phyloP scores from a whole-genome alignment of 1,284 basidiomycete species.

The Exsudoporus floridanus region DNA sequence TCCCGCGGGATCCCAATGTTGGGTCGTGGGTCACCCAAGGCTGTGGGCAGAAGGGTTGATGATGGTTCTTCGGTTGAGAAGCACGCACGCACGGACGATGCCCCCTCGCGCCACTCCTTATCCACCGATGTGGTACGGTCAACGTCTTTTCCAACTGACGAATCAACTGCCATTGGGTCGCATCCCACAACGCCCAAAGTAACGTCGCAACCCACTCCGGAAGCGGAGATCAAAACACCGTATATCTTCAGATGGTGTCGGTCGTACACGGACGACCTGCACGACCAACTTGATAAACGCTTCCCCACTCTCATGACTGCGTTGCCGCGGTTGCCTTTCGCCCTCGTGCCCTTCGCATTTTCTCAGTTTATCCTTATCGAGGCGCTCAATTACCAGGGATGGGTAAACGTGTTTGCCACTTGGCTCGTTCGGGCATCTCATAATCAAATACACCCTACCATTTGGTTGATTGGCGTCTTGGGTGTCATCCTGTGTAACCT shows the following conservation, averaged over 20 bases:
- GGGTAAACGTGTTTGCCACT: constrained; percentile 82
- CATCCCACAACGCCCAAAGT: neutral
- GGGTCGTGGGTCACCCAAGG: constrained; percentile 6
- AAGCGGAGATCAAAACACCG: neutral
- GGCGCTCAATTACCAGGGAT: constrained; percentile 80
- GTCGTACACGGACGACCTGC: constrained; percentile 20
- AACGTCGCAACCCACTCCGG: neutral
- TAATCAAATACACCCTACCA: constrained; percentile 47
- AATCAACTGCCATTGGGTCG: constrained; percentile 4
- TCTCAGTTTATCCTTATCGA: constrained; percentile 95
- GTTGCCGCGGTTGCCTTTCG: constrained; percentile 71
- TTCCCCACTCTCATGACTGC: constrained; percentile 80
- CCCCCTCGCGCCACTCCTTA: neutral
- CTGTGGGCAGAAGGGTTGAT: neutral
- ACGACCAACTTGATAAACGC: constrained; percentile 34
- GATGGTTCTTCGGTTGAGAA: neutral
- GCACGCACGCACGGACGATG: neutral
- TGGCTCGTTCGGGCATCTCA: constrained; percentile 61
- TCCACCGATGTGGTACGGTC: neutral
- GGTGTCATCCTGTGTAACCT: constrained; percentile 84
- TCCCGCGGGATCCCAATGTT: constrained; percentile 27
- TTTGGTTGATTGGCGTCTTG: constrained; percentile 58
- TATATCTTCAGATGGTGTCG: constrained; percentile 16
- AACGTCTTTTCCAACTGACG: neutral
- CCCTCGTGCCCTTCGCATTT: constrained; percentile 90